phyloP scores from a whole-genome alignment of 1,284 basidiomycete genomes.

The Malassezia arunalokei region DNA sequence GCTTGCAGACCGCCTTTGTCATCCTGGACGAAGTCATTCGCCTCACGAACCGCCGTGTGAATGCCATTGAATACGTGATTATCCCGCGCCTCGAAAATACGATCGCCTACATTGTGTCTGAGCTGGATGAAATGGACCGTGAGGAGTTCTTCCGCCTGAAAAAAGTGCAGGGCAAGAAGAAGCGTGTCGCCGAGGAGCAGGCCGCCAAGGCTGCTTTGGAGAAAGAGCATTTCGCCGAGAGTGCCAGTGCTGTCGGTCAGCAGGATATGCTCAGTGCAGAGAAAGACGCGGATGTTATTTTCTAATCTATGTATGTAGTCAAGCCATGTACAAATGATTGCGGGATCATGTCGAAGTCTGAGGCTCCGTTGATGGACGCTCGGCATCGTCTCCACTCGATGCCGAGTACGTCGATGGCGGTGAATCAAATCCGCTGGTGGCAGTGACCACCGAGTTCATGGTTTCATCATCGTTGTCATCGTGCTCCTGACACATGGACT shows the following conservation, averaged over 20 bases:
- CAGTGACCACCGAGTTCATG: too few species aligned
- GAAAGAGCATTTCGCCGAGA: background rate
- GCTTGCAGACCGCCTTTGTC: constrained; percentile 83
- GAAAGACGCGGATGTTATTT: constrained; percentile 45
- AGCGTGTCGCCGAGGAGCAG: constrained; percentile 14
- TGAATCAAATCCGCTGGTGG: background rate
- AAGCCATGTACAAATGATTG: background rate
- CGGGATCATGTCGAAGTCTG: background rate
- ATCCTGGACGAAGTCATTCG: constrained; percentile 98
- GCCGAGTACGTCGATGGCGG: background rate
- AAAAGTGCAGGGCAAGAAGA: constrained; percentile 38
- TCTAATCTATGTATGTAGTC: constrained; percentile 15
- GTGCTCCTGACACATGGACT: too few species aligned
- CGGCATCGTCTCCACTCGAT: background rate
- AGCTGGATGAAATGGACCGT: constrained; percentile 44
- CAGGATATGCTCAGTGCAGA: constrained; percentile 33
- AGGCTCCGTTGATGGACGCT: background rate
- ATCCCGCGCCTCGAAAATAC: constrained; percentile 94
- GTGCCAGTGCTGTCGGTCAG: constrained; percentile 7
- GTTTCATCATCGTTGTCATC: too few species aligned
- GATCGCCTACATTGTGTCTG: constrained; percentile 55
- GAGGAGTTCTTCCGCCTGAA: constrained; percentile 46
- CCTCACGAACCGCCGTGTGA: constrained; percentile 93
- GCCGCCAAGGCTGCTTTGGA: constrained; percentile 2
- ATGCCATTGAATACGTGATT: constrained; percentile 95